Evolutionary conservation across 495 filamentous ascomycete genomes (phyloP), one percentile per base, ranked within the genome.

Genomic region (Talaromyces wortmannii): DNA sequence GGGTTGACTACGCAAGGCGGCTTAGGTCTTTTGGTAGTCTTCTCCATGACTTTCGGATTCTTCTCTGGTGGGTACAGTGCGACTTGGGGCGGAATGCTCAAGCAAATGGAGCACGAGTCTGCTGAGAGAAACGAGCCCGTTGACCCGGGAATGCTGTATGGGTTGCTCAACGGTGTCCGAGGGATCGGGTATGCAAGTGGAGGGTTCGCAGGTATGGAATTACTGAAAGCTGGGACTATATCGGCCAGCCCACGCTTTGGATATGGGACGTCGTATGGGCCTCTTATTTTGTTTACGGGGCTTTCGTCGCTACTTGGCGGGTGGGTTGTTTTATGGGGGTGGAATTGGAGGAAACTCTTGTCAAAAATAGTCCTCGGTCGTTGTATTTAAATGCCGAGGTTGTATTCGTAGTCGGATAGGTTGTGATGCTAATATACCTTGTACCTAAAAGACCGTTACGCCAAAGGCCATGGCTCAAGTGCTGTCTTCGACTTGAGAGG

Each of bases 21-120:
- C 7, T 58, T 84, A 48, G 65, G 76, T 1, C 66, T 78, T 42
- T 67, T 88, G 48, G 77, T 80, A 33, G 40, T 81, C n/a, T 88
- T 87, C 54, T 77, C 75, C 36, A 58, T 87, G n/a, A 63, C 80
- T 1, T 87, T 83, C 59, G 85, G 85, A 5, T 69, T 85, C 48
- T 87, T 84, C 60, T 81, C 80, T 0, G 77, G 82, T 13, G 74
- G 77, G 0, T 82, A 75, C 55, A 73, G 72, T 29, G 71, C 71
- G 5, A 79, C 77, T 0, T 85, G 81, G 78, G 71, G 77, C 0
- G 85, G 80, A 3, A 71, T 83, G 44, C 77, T 83, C 55, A 76
- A 71, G 40, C 67, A 78, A 48, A 61, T 84, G 42, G 65, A 73
- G 46, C 51, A 55, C 6, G 69, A 73, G 43, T 61, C 36, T 8